A percentile compares a stretch with the other conserved stretches of the same genome.
Evolutionary conservation across 2,329 filamentous ascomycete species (phyloP).

Genomic region (Xylaria sp.): DNA sequence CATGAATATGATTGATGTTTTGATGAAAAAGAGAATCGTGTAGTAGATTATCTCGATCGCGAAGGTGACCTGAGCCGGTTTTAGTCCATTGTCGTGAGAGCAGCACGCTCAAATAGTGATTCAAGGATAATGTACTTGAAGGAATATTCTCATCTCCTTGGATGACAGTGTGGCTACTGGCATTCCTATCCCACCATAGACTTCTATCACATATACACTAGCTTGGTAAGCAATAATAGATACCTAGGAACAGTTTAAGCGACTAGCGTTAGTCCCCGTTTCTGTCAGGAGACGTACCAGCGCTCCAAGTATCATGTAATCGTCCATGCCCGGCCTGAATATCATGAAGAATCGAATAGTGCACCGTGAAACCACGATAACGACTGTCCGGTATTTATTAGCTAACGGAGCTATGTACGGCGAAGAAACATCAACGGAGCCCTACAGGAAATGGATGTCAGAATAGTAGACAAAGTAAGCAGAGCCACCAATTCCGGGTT

Average conservation of each 20-base stretch:
- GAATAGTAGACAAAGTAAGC: constrained; percentile 34
- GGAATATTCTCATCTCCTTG: constrained; percentile 36
- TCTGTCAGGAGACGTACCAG: constrained; percentile 31
- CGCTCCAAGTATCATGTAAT: constrained; percentile 43
- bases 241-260: constrained; percentile 30
- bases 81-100: background rate
- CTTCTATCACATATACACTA: constrained; percentile 34
- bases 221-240: constrained; percentile 42
- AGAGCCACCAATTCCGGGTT: constrained; percentile 38
- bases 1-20: constrained; percentile 58
- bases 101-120: too few relatives aligned
- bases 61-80: constrained; percentile 33
- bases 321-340: constrained; percentile 40
- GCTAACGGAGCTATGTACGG: background rate
- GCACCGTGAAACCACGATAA: constrained; percentile 37
- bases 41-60: constrained; percentile 58
- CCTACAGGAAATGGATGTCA: constrained; percentile 42
- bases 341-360: constrained; percentile 41
- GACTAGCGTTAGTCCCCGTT: background rate
- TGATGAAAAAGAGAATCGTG: constrained; percentile 53
- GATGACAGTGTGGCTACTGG: constrained; percentile 38
- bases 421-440: background rate
- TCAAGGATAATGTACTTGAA: constrained; percentile 25
- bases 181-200: constrained; percentile 38
- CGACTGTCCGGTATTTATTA: constrained; percentile 25